A percentile compares a stretch with the other conserved stretches of the same genome.
phyloP scores from a whole-genome alignment of 495 filamentous ascomycete species.

The Choiromyces venosus region DNA sequence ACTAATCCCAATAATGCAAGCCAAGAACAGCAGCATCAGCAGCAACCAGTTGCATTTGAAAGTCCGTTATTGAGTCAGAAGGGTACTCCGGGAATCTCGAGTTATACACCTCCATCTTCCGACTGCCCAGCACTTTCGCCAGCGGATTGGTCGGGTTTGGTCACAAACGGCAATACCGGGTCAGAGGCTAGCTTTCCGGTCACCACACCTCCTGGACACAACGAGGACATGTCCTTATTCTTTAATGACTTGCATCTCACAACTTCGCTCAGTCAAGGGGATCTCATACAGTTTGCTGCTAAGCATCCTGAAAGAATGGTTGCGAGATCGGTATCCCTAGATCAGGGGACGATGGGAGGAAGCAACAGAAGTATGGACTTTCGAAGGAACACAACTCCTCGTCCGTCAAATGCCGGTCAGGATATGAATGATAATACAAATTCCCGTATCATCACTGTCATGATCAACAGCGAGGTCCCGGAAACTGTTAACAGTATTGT shows the following conservation, averaged over 20 bases:
- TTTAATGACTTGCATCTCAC: slow-evolving; percentile 29
- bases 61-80: slow-evolving; percentile 15
- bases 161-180: slow-evolving; percentile 14
- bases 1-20: background rate
- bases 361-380: slow-evolving; percentile 5
- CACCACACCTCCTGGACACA: slow-evolving; percentile 20
- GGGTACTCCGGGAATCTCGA: slow-evolving; percentile 6
- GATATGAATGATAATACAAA: slow-evolving; percentile 7
- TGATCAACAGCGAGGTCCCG: slow-evolving; percentile 33
- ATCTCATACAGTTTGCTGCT: slow-evolving; percentile 12
- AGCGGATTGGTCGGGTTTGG: slow-evolving; percentile 22
- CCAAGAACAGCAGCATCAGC: slow-evolving; percentile 4
- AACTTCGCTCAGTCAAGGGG: slow-evolving; percentile 12
- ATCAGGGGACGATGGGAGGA: slow-evolving; percentile 13
- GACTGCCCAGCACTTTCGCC: slow-evolving; percentile 30
- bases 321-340: slow-evolving; percentile 20
- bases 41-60: slow-evolving; percentile 6
- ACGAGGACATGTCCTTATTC: slow-evolving; percentile 32
- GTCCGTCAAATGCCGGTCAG: background rate
- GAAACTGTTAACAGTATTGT: slow-evolving; percentile 36
- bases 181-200: slow-evolving; percentile 25
- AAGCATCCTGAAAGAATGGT: slow-evolving; percentile 20
- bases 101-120: slow-evolving; percentile 20
- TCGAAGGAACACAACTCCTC: background rate
- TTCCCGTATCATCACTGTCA: slow-evolving; percentile 26